phyloP scores from a whole-genome alignment of 305 asterid species.

The Plantago coronopus region DNA sequence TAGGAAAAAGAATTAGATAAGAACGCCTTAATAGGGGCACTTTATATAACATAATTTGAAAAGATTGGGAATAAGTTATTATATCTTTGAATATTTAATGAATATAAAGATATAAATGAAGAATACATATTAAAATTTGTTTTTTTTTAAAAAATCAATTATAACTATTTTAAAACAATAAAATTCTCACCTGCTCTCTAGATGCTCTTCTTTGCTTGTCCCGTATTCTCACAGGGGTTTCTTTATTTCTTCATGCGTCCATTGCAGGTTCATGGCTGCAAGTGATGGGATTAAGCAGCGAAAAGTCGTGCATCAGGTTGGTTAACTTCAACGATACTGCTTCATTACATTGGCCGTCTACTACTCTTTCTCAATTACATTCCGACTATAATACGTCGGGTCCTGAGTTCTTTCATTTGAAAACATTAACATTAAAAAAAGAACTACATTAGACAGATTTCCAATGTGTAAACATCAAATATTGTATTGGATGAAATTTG shows the following conservation, averaged over 20 bases:
- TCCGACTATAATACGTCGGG: neutral
- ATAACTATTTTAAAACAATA: no score
- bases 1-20: no score
- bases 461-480: neutral
- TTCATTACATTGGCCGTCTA: constrained; percentile 14
- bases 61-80: no score
- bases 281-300: constrained; percentile 77
- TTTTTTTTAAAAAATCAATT: no score
- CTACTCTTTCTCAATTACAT: neutral
- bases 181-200: no score
- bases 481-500: neutral
- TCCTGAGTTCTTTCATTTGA: constrained; percentile 16
- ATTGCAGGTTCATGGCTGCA: constrained; percentile 74
- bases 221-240: constrained; percentile 21
- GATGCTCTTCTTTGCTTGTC: constrained; percentile 5
- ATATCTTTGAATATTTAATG: no score
- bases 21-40: no score
- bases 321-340: constrained; percentile 15
- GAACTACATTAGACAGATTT: neutral
- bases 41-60: no score
- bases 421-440: neutral
- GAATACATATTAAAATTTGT: no score
- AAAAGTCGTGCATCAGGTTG: constrained; percentile 65
- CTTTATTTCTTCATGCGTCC: constrained; percentile 15
- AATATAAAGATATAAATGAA: no score